phyloP scores from a whole-genome alignment of 352 stramenopile genomes.

The Pythium phragmitis region DNA sequence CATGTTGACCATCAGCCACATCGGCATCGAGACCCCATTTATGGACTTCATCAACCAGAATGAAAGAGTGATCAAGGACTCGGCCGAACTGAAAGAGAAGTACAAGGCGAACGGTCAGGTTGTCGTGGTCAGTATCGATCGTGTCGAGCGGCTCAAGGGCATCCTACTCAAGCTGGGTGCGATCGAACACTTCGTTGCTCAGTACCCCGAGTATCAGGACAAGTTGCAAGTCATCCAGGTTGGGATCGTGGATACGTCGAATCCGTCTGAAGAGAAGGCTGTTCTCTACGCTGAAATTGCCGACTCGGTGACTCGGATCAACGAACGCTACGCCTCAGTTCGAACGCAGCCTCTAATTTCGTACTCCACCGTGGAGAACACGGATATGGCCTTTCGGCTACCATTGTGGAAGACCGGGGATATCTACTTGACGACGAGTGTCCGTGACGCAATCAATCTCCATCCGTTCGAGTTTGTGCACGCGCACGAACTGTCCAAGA shows the following conservation, averaged over 20 bases:
- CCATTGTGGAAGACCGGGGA: constrained; percentile 74
- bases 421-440: constrained; percentile 71
- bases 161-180: constrained; percentile 97
- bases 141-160: constrained; percentile 96
- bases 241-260: constrained; percentile 72
- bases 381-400: constrained; percentile 68
- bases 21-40: constrained; percentile 94
- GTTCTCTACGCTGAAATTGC: constrained; percentile 63
- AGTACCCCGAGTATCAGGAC: constrained; percentile 74
- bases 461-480: constrained; percentile 89
- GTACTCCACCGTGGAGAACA: constrained; percentile 81
- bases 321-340: constrained; percentile 46
- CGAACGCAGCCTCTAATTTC: constrained; percentile 54
- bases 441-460: constrained; percentile 81
- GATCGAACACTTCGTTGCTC: constrained; percentile 93
- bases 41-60: constrained; percentile 66
- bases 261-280: constrained; percentile 68
- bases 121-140: constrained; percentile 94
- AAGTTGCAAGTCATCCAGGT: constrained; percentile 87
- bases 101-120: constrained; percentile 56
- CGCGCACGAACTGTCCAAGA: constrained; percentile 68
- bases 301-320: constrained; percentile 67
- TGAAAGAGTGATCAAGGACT: constrained; percentile 52
- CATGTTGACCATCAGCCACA: constrained; percentile 96
- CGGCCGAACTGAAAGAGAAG: constrained; percentile 37